Conservation (phyloP, 352 stramenopile species). For the Globisporangium nodosum region DNA sequence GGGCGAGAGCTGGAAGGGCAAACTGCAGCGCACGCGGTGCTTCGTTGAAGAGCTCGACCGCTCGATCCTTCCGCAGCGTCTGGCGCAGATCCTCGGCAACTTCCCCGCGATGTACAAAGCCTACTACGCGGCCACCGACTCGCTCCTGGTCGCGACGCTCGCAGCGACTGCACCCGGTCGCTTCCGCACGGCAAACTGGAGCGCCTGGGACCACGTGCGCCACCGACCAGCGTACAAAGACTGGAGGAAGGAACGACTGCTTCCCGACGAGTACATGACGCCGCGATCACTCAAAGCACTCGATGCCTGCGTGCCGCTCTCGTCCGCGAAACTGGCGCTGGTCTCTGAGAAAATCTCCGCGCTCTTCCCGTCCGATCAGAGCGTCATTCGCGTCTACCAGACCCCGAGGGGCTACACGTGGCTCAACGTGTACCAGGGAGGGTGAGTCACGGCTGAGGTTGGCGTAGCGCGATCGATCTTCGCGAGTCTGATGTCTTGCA, state of each 20-base stretch:
- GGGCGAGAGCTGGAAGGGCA: slow-evolving; percentile 38
- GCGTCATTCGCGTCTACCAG: slow-evolving; percentile 45
- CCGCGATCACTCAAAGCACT: slow-evolving; percentile 42
- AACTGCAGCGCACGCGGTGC: slow-evolving; percentile 32
- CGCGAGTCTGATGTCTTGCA: not conserved
- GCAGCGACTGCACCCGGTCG: slow-evolving; percentile 42
- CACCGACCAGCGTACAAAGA: slow-evolving; percentile 62
- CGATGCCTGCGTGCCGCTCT: slow-evolving; percentile 44
- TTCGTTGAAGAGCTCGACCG: slow-evolving; percentile 30
- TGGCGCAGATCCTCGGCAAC: slow-evolving; percentile 39
- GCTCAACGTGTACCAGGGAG: slow-evolving; percentile 61
- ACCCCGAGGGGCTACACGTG: slow-evolving; percentile 33
- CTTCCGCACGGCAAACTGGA: slow-evolving; percentile 41
- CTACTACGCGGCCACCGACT: slow-evolving; percentile 56
- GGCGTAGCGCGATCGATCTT: not conserved
- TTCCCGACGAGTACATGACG: slow-evolving; percentile 51
- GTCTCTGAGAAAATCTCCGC: slow-evolving; percentile 41
- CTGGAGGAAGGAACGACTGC: slow-evolving; percentile 41
- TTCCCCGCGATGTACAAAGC: slow-evolving; percentile 29
- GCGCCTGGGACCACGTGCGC: slow-evolving; percentile 50
- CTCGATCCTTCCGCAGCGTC: slow-evolving; percentile 52
- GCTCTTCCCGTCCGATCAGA: slow-evolving; percentile 68
- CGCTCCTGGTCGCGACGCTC: slow-evolving; percentile 43
- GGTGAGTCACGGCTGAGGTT: slow-evolving; percentile 18
- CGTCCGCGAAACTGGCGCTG: slow-evolving; percentile 32